phyloP scores from a whole-genome alignment of 768 basidiomycete genomes.

The Mycena crocata region DNA sequence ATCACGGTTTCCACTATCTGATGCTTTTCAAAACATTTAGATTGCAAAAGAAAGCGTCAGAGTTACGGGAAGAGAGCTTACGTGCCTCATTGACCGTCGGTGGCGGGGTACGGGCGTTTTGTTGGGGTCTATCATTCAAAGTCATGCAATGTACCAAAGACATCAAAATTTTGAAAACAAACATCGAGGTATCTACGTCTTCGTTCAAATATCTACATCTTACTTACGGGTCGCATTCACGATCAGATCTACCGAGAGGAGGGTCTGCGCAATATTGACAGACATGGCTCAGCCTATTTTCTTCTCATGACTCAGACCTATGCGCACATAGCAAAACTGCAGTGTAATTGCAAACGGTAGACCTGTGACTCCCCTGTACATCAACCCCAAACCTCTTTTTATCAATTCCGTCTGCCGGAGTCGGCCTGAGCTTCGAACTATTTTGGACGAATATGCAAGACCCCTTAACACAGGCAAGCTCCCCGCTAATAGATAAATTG shows the following conservation, averaged over 20 bases:
- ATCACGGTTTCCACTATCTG: background rate
- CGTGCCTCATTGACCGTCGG: conserved; percentile 7
- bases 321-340: background rate
- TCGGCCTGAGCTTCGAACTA: background rate
- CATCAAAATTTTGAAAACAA: conserved; percentile 2
- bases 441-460: background rate
- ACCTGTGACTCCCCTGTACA: background rate
- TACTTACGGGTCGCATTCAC: background rate
- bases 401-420: background rate
- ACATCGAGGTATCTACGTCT: conserved; percentile 16
- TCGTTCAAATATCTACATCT: background rate
- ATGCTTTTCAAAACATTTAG: background rate
- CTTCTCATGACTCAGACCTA: background rate
- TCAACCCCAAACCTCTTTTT: background rate
- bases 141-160: conserved; percentile 14
- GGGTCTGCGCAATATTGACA: background rate
- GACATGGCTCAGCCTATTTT: background rate
- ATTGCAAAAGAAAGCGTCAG: conserved; percentile 16
- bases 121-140: conserved; percentile 7
- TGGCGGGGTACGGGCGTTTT: background rate
- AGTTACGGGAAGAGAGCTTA: conserved; percentile 18
- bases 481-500: background rate
- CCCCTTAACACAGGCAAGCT: background rate
- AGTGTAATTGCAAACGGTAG: background rate
- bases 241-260: conserved; percentile 4